Evolutionary conservation across 495 filamentous ascomycete species (phyloP), one percentile per base, ranked within the genome.

Genomic region (Aspergillus cavernicola): DNA sequence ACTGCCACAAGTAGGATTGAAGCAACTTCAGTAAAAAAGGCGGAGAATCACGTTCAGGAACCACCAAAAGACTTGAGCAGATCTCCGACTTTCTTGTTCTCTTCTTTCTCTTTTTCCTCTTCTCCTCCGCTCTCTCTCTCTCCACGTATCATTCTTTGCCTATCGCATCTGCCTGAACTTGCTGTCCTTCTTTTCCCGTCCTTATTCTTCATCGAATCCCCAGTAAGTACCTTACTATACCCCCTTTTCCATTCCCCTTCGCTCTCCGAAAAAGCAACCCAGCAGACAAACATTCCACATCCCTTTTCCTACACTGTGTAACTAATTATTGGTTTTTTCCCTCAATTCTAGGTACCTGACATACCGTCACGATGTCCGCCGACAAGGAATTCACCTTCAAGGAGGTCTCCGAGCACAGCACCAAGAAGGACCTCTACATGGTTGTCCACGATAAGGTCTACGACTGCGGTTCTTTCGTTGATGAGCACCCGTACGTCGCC

Each of bases 391-490:
- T 85, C 73, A 96, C 92, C 50, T 90, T 88, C 75, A 74, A 84
- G 60, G 90, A 97, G 61, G 83, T 97, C 68, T 78, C 87, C 55
- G 81, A 80, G 66, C 95, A 99, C 79, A 88, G 84, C 74, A 85
- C 83, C 66, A 97, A 97, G 85, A 97, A 97, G 83, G 90, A 97
- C 67, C 80, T 96, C 41, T 95, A 81, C 75, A 59, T 97, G 57
- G 86, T 97, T 51, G 80, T 97, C 63, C 90, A 97, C 78, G 92
- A 97, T 72, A 92, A 95, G 77, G 86, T 99, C 72, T 99, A 97
- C 82, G 85, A 96, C 68, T 69, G 78, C 60, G 80, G 81, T 57
- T 88, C 81, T 66, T 99, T 99, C 75, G 79, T 97, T 52, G 92
- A 97, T 69, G 95, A 99, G 84, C 95, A 99, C 76, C 95, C 95